Percentiles rank a stretch among this genome's conserved stretches.
Conservation (phyloP, 2,329 filamentous ascomycete genomes). For the Blumeriella jaapii region DNA sequence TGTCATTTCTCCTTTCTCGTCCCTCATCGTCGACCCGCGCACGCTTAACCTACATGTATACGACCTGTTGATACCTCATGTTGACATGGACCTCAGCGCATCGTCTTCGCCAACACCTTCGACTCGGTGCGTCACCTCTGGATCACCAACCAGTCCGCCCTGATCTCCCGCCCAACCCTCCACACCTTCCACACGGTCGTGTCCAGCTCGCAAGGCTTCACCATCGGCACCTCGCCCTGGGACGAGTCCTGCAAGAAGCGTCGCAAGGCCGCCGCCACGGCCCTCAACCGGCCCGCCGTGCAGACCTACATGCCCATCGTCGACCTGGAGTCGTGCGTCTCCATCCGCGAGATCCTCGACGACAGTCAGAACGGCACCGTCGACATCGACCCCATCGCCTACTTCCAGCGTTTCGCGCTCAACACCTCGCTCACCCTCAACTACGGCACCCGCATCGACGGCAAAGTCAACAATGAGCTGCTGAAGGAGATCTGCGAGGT, state of each 20-base stretch:
- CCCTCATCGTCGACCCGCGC: too few species aligned
- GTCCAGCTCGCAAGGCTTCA: conserved; percentile 66
- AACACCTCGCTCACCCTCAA: conserved; percentile 70
- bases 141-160: conserved; percentile 66
- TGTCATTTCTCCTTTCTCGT: too few species aligned
- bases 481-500: conserved; percentile 65
- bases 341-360: conserved; percentile 58
- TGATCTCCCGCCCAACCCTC: conserved; percentile 67
- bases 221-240: conserved; percentile 76
- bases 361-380: conserved; percentile 49
- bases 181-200: conserved; percentile 77
- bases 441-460: conserved; percentile 67
- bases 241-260: conserved; percentile 69
- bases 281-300: conserved; percentile 63
- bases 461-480: conserved; percentile 53
- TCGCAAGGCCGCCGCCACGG: conserved; percentile 68
- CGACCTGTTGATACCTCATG: too few species aligned
- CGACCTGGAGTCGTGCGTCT: conserved; percentile 61
- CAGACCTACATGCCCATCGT: conserved; percentile 76
- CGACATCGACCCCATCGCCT: conserved; percentile 59
- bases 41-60: too few species aligned
- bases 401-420: conserved; percentile 65
- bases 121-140: conserved; percentile 63
- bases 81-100: conserved; percentile 38
- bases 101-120: conserved; percentile 70